Evolutionary conservation across 176 grass and related monocot genomes (phyloP).

Genomic region (Calamus simplicifolius): DNA sequence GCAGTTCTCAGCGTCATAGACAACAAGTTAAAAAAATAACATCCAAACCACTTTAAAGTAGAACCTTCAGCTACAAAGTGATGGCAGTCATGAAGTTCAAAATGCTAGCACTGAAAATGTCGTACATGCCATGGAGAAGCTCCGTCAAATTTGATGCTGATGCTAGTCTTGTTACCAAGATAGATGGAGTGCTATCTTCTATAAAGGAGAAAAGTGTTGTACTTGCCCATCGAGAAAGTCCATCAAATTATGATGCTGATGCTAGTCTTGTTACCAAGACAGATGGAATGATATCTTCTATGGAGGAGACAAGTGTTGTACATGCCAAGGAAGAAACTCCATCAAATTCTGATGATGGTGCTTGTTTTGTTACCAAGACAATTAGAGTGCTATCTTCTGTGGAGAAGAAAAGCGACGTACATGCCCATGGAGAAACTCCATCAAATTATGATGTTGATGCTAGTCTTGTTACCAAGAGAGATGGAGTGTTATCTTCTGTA

Average conservation of each 20-base stretch:
- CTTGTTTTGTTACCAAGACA: no score
- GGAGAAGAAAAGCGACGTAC: no score
- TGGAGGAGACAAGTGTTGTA: slow-evolving; percentile 10
- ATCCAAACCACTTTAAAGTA: slow-evolving; percentile 10
- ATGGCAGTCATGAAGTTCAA: not conserved
- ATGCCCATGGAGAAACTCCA: no score
- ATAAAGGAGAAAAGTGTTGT: slow-evolving; percentile 11
- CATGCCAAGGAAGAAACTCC: no score
- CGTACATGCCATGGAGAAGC: slow-evolving; percentile 15
- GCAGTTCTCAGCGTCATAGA: slow-evolving; percentile 29
- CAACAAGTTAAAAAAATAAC: slow-evolving; percentile 19
- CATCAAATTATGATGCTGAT: slow-evolving; percentile 15
- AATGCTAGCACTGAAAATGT: slow-evolving; percentile 12
- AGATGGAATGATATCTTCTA: slow-evolving; percentile 10
- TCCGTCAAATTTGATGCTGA: slow-evolving; percentile 13
- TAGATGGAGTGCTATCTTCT: slow-evolving; percentile 15
- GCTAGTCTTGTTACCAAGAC: slow-evolving; percentile 16
- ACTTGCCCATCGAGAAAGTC: slow-evolving; percentile 11
- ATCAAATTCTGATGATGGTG: no score
- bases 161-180: slow-evolving; percentile 16
- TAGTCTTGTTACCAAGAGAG: no score
- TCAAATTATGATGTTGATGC: no score
- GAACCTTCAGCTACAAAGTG: not conserved
- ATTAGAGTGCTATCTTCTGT: no score
- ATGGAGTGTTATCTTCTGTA: no score